A percentile compares a stretch with the other conserved stretches of the same genome.
These are phyloP conservation scores for Didymellaceae sp. DNA, from an alignment of 2,329 filamentous ascomycete genomes.

Conservation along the genomic window DNA sequence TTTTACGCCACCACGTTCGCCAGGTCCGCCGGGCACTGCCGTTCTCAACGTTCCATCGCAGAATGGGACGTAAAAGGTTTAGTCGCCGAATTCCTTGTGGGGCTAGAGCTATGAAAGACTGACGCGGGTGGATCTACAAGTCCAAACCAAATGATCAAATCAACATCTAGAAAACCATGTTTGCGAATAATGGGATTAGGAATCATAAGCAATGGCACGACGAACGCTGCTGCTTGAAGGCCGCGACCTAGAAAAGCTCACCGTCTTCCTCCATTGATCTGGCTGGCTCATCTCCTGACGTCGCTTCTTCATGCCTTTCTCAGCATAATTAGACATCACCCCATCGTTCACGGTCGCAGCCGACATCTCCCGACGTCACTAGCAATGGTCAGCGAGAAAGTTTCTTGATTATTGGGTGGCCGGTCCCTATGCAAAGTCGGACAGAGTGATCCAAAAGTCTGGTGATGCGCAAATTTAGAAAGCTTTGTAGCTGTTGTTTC, in stretches of 20 bases:
- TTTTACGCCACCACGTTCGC: slow-evolving; percentile 9
- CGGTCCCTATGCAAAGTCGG: background rate
- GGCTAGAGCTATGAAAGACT: background rate
- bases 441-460: slow-evolving; percentile 6
- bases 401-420: background rate
- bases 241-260: too few species aligned
- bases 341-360: slow-evolving; percentile 1
- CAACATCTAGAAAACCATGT: slow-evolving; percentile 1
- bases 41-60: background rate
- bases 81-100: slow-evolving; percentile 9
- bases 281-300: too few species aligned
- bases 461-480: slow-evolving; percentile 13
- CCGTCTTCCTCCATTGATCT: too few species aligned
- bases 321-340: slow-evolving; percentile 14
- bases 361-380: slow-evolving; percentile 11
- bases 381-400: slow-evolving; percentile 3
- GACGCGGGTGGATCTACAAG: background rate
- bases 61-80: slow-evolving; percentile 5
- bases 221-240: too few species aligned
- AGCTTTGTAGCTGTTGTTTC: background rate
- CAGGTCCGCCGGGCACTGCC: background rate
- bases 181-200: background rate
- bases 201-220: background rate
- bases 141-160: background rate
- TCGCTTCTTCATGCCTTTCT: slow-evolving; percentile 1